phyloP scores from a whole-genome alignment of 352 stramenopile species.

The Poterioochromonas sp. region DNA sequence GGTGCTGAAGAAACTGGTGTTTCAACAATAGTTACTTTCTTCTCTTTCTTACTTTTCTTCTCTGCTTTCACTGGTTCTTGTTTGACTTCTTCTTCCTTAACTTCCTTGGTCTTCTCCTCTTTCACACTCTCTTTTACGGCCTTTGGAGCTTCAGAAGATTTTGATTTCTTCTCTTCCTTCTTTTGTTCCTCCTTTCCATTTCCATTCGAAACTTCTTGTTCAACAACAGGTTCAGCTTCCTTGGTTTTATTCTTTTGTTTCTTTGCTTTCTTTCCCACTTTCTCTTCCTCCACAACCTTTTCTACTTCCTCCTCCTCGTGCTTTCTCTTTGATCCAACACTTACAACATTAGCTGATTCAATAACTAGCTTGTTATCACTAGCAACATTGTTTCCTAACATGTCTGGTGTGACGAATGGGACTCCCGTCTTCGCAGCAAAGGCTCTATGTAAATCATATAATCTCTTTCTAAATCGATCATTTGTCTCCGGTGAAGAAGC shows the following conservation, averaged over 20 bases:
- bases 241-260: neutral
- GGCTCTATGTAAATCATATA: conserved; percentile 24
- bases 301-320: neutral
- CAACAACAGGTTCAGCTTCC: neutral
- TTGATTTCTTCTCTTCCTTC: neutral
- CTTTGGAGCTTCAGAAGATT: too few species aligned
- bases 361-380: neutral
- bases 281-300: neutral
- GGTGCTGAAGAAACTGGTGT: too few species aligned
- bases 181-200: neutral
- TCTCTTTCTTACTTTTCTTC: too few species aligned
- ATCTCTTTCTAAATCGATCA: neutral
- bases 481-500: neutral
- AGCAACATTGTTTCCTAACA: neutral
- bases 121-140: too few species aligned
- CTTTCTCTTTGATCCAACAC: neutral
- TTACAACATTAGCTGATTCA: neutral
- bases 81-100: too few species aligned
- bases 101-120: too few species aligned
- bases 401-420: neutral
- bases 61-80: too few species aligned
- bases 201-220: neutral
- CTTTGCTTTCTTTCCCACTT: neutral
- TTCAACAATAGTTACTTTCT: too few species aligned
- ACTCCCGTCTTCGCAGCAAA: neutral